Percentiles rank a stretch among this genome's conserved stretches.
Conservation (phyloP, 2,329 filamentous ascomycete genomes). For the Incumbomyces delicatus region DNA sequence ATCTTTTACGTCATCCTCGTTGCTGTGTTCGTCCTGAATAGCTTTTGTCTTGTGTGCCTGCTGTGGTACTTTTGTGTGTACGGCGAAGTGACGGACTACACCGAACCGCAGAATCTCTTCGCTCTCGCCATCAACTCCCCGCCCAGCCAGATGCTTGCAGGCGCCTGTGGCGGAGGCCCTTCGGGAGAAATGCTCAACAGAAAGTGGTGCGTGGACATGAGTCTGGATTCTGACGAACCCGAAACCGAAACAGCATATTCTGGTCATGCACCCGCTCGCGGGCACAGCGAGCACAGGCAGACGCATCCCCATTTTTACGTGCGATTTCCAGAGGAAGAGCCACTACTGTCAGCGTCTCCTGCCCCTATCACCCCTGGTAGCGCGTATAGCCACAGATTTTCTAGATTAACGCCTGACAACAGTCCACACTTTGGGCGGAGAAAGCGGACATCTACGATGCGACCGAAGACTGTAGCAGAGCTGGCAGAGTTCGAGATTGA, state of each 20-base stretch:
- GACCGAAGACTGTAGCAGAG: not conserved
- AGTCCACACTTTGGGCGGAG: not conserved
- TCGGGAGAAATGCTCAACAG: conserved; percentile 39
- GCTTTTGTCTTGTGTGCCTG: conserved; percentile 56
- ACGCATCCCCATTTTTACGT: conserved; percentile 16
- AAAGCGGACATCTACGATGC: not conserved
- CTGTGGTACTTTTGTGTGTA: conserved; percentile 36
- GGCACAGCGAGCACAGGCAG: not conserved
- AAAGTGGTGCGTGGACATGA: conserved; percentile 34
- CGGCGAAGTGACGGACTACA: conserved; percentile 66
- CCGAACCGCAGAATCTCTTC: conserved; percentile 67
- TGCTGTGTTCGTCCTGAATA: conserved; percentile 57
- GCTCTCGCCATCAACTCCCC: conserved; percentile 59
- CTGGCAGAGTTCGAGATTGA: not conserved
- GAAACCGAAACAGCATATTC: conserved; percentile 11
- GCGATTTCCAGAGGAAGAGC: conserved; percentile 9
- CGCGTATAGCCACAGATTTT: not conserved
- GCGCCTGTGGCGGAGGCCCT: conserved; percentile 49
- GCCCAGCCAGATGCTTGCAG: conserved; percentile 41
- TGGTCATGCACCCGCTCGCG: not conserved
- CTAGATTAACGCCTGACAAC: not conserved
- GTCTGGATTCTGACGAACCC: conserved; percentile 32
- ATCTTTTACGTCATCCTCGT: conserved; percentile 59
- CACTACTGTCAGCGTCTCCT: not conserved
- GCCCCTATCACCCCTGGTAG: not conserved